These are phyloP conservation scores for Mortierella sp. DNA, from an alignment of 371 early-diverging fungal genomes.

Conservation along the genomic window DNA sequence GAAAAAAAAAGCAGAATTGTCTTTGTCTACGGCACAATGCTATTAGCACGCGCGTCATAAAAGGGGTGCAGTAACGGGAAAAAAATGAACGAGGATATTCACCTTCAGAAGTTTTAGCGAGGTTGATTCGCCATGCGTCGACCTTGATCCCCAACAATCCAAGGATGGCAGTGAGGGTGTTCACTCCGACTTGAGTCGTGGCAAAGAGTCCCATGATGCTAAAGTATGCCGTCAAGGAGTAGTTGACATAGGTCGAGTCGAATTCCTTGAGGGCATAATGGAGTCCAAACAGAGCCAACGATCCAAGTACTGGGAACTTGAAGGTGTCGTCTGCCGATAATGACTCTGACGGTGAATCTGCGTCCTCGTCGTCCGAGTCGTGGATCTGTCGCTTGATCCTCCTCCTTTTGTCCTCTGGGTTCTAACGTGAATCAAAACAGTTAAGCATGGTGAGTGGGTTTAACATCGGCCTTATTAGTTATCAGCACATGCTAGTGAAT, in stretches of 20 bases:
- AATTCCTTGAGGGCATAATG: slow-evolving; percentile 86
- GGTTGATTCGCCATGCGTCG: slow-evolving; percentile 74
- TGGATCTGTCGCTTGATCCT: slow-evolving; percentile 63
- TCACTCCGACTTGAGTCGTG: slow-evolving; percentile 72
- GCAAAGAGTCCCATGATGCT: slow-evolving; percentile 85
- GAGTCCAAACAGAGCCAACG: slow-evolving; percentile 81
- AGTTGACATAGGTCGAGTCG: slow-evolving; percentile 85
- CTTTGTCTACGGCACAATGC: background rate
- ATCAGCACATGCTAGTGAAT: too few relatives aligned
- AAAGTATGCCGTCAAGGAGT: slow-evolving; percentile 88
- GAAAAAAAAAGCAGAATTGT: background rate
- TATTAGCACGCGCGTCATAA: background rate
- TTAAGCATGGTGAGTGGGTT: background rate
- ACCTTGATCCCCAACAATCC: slow-evolving; percentile 64
- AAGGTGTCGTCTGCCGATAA: slow-evolving; percentile 89
- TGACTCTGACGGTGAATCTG: slow-evolving; percentile 73
- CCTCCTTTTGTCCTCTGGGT: slow-evolving; percentile 37
- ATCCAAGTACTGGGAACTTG: slow-evolving; percentile 92
- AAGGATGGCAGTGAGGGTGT: slow-evolving; percentile 60
- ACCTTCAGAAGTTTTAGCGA: slow-evolving; percentile 79
- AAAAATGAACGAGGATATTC: slow-evolving; percentile 9
- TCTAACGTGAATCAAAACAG: slow-evolving; percentile 10
- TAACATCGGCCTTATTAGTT: too few relatives aligned
- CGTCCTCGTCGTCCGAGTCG: slow-evolving; percentile 66
- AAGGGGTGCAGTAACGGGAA: background rate